Conservation (phyloP, 2,329 filamentous ascomycete genomes). For the Cladophialophora chaetospira region DNA sequence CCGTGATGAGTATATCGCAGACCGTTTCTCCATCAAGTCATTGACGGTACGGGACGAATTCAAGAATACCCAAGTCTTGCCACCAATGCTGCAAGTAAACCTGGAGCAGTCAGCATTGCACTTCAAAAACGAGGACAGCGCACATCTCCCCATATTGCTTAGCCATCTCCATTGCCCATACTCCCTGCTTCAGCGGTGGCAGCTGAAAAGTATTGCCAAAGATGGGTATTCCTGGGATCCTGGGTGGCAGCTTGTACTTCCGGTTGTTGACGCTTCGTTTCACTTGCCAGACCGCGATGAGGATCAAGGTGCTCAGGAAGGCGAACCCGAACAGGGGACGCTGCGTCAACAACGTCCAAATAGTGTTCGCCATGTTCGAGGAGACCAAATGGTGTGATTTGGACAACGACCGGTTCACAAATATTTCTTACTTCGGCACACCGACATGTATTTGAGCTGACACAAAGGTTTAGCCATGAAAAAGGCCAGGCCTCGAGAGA, state of each 20-base stretch:
- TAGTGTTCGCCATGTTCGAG: neutral
- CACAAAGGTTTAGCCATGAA: too few species aligned
- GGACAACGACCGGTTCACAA: too few species aligned
- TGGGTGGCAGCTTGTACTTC: slow-evolving; percentile 23
- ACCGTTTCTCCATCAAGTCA: slow-evolving; percentile 44
- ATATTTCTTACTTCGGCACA: too few species aligned
- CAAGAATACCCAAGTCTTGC: slow-evolving; percentile 25
- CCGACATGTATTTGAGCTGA: too few species aligned
- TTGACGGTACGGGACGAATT: slow-evolving; percentile 26
- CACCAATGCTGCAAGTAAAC: slow-evolving; percentile 26
- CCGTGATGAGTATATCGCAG: slow-evolving; percentile 43
- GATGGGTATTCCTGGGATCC: slow-evolving; percentile 24
- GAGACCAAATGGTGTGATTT: too few species aligned
- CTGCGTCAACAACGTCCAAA: neutral
- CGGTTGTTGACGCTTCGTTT: neutral
- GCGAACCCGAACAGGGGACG: neutral
- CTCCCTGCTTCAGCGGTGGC: slow-evolving; percentile 25
- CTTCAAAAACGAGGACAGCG: neutral
- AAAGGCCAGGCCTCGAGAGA: too few species aligned
- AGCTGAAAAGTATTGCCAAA: slow-evolving; percentile 29
- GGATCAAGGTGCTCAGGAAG: neutral
- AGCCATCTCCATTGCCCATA: slow-evolving; percentile 23
- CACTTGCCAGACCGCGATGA: neutral
- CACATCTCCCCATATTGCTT: slow-evolving; percentile 27
- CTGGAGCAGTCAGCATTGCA: neutral